Conservation (phyloP, 495 filamentous ascomycete species). For the Elaphomyces granulatus region DNA sequence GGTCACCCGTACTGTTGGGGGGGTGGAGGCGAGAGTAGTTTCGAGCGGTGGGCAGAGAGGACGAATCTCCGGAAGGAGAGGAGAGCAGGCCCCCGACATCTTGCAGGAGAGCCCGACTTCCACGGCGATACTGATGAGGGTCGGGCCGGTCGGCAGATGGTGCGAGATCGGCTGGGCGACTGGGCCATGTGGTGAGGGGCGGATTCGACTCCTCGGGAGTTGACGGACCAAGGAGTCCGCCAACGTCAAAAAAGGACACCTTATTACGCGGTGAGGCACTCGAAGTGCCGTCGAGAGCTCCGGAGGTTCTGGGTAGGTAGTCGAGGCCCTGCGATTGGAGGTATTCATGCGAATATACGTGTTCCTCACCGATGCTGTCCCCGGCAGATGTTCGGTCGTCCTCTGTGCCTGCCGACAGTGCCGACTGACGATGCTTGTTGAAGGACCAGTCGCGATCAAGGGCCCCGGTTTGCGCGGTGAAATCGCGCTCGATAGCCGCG, state of each 20-base stretch:
- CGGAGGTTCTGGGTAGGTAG: slow-evolving; percentile 9
- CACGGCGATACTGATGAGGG: slow-evolving; percentile 16
- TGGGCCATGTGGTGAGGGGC: slow-evolving; percentile 3
- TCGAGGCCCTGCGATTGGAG: slow-evolving; percentile 16
- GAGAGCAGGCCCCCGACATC: slow-evolving; percentile 42
- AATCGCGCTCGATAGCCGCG: slow-evolving; percentile 17
- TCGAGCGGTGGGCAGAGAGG: slow-evolving; percentile 4
- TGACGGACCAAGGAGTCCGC: slow-evolving; percentile 42
- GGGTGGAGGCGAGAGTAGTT: slow-evolving; percentile 21
- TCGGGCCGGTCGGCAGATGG: too few species aligned
- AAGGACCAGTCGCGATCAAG: slow-evolving; percentile 25
- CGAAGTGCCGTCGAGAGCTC: neutral
- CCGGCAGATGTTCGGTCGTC: slow-evolving; percentile 17
- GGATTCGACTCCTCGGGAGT: slow-evolving; percentile 6
- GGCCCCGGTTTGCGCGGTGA: slow-evolving; percentile 16
- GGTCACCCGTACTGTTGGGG: slow-evolving; percentile 22
- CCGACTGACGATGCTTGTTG: slow-evolving; percentile 5
- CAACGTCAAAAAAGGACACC: slow-evolving; percentile 59
- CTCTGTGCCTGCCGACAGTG: slow-evolving; percentile 9
- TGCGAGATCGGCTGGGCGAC: neutral
- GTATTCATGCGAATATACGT: slow-evolving; percentile 27
- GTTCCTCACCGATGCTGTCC: slow-evolving; percentile 22
- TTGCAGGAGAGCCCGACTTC: slow-evolving; percentile 40
- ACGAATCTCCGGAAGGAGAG: slow-evolving; percentile 11
- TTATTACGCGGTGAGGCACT: slow-evolving; percentile 29